Evolutionary conservation across 208 protist species (phyloP).

Genomic region (Strigomonas oncopelti): DNA sequence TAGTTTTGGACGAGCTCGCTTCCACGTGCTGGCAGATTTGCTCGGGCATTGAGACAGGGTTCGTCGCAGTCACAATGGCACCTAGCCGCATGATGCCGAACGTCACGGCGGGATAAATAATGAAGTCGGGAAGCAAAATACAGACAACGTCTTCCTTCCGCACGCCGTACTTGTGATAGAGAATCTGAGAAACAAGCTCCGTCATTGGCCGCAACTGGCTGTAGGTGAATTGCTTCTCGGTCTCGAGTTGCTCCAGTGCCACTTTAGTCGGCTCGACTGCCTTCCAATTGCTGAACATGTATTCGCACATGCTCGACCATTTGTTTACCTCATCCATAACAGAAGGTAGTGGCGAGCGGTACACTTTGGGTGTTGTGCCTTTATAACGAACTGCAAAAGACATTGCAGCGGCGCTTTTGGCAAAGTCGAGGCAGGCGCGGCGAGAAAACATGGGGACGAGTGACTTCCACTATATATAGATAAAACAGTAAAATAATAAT

Average conservation of each 20-base stretch:
- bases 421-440: neutral
- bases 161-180: conserved; percentile 28
- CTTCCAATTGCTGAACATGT: conserved; percentile 8
- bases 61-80: conserved; percentile 28
- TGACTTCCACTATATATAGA: neutral
- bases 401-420: neutral
- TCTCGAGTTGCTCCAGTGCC: conserved; percentile 10
- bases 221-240: conserved; percentile 12
- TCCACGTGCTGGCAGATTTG: conserved; percentile 22
- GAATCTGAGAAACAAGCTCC: conserved; percentile 18
- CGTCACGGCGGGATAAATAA: conserved; percentile 21
- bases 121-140: conserved; percentile 24
- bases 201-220: conserved; percentile 4
- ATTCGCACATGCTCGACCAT: conserved; percentile 1
- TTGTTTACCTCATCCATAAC: conserved; percentile 1
- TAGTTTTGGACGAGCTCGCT: conserved; percentile 17
- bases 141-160: conserved; percentile 35
- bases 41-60: conserved; percentile 18
- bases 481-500: neutral
- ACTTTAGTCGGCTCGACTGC: neutral
- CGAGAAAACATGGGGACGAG: neutral
- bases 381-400: neutral
- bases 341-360: neutral
- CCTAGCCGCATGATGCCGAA: conserved; percentile 33
- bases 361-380: neutral